These are phyloP conservation scores for Chimonanthus praecox DNA, from an alignment of 164 flowering plant genomes.

Conservation along the genomic window DNA sequence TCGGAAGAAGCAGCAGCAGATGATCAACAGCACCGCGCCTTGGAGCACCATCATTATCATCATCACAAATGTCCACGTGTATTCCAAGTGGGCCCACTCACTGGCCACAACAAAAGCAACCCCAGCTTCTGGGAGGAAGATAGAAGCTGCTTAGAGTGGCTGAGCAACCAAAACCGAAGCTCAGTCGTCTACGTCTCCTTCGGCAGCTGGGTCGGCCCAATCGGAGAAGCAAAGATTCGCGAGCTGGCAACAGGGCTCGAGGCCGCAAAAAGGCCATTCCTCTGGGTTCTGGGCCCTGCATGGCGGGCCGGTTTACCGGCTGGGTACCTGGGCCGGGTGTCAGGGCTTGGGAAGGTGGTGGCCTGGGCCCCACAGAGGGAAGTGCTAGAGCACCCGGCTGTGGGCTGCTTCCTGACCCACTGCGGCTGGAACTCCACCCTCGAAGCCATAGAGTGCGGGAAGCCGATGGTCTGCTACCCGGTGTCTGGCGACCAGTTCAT, in stretches of 20 bases:
- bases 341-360: conserved; percentile 42
- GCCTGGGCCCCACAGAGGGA: conserved; percentile 80
- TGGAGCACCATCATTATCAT: not conserved
- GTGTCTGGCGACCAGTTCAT: conserved; percentile 75
- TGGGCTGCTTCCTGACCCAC: conserved; percentile 66
- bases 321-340: conserved; percentile 37
- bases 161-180: conserved; percentile 33
- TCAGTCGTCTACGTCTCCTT: conserved; percentile 70
- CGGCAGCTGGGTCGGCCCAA: conserved; percentile 79
- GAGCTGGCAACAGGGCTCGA: conserved; percentile 53
- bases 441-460: conserved; percentile 58
- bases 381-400: conserved; percentile 43
- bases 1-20: conserved; percentile 34
- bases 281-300: conserved; percentile 51
- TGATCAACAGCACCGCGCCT: not conserved
- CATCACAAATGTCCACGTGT: conserved; percentile 10
- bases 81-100: conserved; percentile 44
- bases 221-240: conserved; percentile 36
- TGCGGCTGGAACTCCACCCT: conserved; percentile 92
- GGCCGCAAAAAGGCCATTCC: conserved; percentile 38
- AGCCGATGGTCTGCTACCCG: conserved; percentile 57
- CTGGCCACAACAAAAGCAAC: conserved; percentile 11
- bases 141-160: conserved; percentile 58
- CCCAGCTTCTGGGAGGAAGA: conserved; percentile 73
- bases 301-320: conserved; percentile 56